Conservation (phyloP, 2,329 filamentous ascomycete genomes). For the Lachnellula willkommii region DNA sequence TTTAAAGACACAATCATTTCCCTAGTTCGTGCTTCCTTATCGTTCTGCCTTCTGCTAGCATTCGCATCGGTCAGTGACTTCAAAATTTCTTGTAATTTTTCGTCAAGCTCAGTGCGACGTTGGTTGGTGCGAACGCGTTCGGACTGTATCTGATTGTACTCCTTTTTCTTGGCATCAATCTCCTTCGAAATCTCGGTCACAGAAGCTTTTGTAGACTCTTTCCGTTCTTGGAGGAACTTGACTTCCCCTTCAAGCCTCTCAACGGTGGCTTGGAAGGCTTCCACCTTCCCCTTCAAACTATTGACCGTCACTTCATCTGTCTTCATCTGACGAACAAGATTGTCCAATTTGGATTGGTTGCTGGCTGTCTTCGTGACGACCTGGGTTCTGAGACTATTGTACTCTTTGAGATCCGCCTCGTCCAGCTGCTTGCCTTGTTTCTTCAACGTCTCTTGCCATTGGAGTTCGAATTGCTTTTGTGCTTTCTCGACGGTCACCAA, state of each 20-base stretch:
- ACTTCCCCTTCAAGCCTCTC: slow-evolving; percentile 71
- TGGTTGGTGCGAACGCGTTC: slow-evolving; percentile 77
- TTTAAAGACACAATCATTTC: slow-evolving; percentile 84
- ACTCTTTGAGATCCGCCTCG: slow-evolving; percentile 82
- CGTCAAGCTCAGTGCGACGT: slow-evolving; percentile 80
- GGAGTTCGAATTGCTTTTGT: slow-evolving; percentile 78
- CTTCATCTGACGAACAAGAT: slow-evolving; percentile 81
- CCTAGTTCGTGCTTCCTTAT: slow-evolving; percentile 71
- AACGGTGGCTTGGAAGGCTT: slow-evolving; percentile 67
- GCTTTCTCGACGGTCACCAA: slow-evolving; percentile 83
- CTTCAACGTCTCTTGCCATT: slow-evolving; percentile 79
- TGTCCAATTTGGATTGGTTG: slow-evolving; percentile 78
- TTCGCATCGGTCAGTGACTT: slow-evolving; percentile 80
- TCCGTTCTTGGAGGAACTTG: slow-evolving; percentile 62
- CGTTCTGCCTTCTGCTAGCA: slow-evolving; percentile 77
- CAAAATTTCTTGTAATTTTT: slow-evolving; percentile 78
- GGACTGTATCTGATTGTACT: slow-evolving; percentile 78
- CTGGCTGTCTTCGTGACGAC: slow-evolving; percentile 76
- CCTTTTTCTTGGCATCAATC: slow-evolving; percentile 85
- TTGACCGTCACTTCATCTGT: slow-evolving; percentile 88
- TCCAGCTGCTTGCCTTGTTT: slow-evolving; percentile 83
- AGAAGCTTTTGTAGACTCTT: slow-evolving; percentile 53
- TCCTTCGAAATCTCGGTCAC: slow-evolving; percentile 67
- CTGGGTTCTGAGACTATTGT: slow-evolving; percentile 76
- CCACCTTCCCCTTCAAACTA: slow-evolving; percentile 82